A percentile compares a stretch with the other conserved stretches of the same genome.
Evolutionary conservation across 2,329 filamentous ascomycete genomes (phyloP).

Genomic region (Ceratocystis eucalypticola): DNA sequence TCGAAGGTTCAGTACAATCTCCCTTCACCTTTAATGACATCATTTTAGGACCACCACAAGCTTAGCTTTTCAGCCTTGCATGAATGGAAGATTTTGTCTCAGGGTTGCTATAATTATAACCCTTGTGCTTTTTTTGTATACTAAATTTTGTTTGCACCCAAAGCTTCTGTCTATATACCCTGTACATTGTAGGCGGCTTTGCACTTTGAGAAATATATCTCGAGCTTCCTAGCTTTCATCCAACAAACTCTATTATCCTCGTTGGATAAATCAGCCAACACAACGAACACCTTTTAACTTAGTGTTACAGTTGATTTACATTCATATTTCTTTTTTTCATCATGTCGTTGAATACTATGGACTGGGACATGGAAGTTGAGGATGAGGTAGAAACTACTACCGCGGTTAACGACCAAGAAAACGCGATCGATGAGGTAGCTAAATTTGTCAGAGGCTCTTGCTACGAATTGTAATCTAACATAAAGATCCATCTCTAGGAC

Average conservation of each 20-base stretch:
- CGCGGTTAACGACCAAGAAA: not conserved
- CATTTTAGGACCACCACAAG: not conserved
- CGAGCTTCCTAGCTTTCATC: not conserved
- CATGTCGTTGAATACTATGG: conserved; percentile 39
- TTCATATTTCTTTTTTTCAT: conserved; percentile 2
- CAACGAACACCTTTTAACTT: not conserved
- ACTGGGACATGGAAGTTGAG: conserved; percentile 60
- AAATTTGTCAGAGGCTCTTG: not conserved
- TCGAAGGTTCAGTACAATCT: too few relatives aligned
- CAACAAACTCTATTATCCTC: not conserved
- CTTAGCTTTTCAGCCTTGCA: not conserved
- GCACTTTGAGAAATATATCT: too few relatives aligned
- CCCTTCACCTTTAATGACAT: not conserved
- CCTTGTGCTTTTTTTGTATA: not conserved
- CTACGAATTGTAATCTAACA: not conserved
- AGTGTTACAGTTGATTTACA: not conserved
- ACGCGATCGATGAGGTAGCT: not conserved
- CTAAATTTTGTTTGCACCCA: not conserved
- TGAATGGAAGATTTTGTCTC: not conserved
- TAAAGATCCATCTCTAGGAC: not conserved
- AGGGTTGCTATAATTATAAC: not conserved
- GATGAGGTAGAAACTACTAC: conserved; percentile 34
- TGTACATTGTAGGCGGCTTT: too few relatives aligned
- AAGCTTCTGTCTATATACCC: too few relatives aligned
- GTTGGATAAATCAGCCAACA: not conserved